Evolutionary conservation across 2,329 filamentous ascomycete species (phyloP), one percentile per base, ranked within the genome.

Genomic region (Trichophaea hybrida): DNA sequence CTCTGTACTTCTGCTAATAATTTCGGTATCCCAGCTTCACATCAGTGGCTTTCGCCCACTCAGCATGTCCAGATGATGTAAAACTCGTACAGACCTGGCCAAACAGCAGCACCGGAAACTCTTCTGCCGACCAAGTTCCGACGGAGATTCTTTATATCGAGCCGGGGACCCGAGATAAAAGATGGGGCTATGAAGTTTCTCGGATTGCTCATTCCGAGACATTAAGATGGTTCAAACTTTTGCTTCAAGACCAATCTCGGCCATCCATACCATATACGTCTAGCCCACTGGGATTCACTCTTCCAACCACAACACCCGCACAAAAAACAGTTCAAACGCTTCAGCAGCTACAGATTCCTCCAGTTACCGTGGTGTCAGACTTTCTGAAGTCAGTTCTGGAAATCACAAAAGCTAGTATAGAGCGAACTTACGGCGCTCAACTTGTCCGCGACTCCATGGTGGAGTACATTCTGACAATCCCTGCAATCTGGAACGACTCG

Each of bases 401-500:
- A 33, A 6, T 35, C 6, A 32, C 55, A 6, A 7, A 38, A 1
- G 37, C 33, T 7, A n/a, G 10, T n/a, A 55, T 55, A 2, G 15
- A 38, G 37, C 7, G 15, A 6, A n/a, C 33, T 7, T 55, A 55
- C 31, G 37, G 6, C 13, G 10, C 7, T 8, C 8, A 2, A 6
- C 4, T 13, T 8, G 44, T 24, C 12, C 2, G 32, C 34, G 32
- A 44, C 3, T 17, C n/a, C 8, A 40, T 2, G 33, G 31, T 54
- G 12, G 12, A 90, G 63, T 90, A 87, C 67, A 85, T 91, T 53
- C 75, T 93, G 58, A 91, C 86, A 0, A 87, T 86, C 55, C 87
- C 87, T 6, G 87, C 87, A 6, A 85, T 91, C 6, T 93, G 87
- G 87, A 87, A 82, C 31, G 87, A 93, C 70, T 80, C 84, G 0